Percentiles rank a stretch among this genome's conserved stretches.
These are phyloP conservation scores for Xylaria hypoxylon DNA, from an alignment of 2,329 filamentous ascomycete species.

Conservation along the genomic window DNA sequence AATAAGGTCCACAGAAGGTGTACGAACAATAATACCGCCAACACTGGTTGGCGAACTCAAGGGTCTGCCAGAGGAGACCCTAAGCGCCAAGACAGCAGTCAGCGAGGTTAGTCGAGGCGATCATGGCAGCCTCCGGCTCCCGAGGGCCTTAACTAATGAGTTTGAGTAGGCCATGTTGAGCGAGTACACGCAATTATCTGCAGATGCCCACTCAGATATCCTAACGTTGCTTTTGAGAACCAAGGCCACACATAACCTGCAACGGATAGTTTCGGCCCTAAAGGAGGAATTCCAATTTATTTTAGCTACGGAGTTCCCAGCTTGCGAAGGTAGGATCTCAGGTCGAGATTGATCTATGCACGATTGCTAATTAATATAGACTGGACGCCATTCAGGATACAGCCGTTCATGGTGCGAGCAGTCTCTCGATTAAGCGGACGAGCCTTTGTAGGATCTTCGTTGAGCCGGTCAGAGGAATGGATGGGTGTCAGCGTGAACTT, in stretches of 20 bases:
- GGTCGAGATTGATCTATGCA: constrained; percentile 22
- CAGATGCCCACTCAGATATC: constrained; percentile 60
- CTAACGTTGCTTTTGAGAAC: constrained; percentile 59
- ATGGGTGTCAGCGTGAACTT: constrained; percentile 64
- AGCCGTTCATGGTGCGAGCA: constrained; percentile 63
- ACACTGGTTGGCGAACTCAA: constrained; percentile 61
- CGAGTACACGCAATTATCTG: constrained; percentile 63
- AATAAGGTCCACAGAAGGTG: constrained; percentile 63
- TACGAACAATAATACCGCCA: constrained; percentile 61
- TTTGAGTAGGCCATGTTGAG: constrained; percentile 59
- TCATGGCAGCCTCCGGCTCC: background rate
- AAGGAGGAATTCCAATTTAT: constrained; percentile 61
- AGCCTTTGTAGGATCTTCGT: constrained; percentile 63
- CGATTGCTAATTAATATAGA: constrained; percentile 52
- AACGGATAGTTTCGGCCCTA: constrained; percentile 59
- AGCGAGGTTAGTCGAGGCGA: constrained; percentile 55
- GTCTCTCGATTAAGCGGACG: constrained; percentile 66
- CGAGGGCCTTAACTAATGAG: background rate
- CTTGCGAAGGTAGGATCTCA: constrained; percentile 54
- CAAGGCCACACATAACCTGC: constrained; percentile 61
- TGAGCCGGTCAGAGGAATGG: constrained; percentile 66
- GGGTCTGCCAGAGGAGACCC: constrained; percentile 60
- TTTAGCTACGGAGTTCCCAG: constrained; percentile 60
- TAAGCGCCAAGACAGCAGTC: constrained; percentile 62
- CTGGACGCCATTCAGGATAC: constrained; percentile 66